phyloP scores from a whole-genome alignment of 495 filamentous ascomycete species.

The Xylaria flabelliformis region DNA sequence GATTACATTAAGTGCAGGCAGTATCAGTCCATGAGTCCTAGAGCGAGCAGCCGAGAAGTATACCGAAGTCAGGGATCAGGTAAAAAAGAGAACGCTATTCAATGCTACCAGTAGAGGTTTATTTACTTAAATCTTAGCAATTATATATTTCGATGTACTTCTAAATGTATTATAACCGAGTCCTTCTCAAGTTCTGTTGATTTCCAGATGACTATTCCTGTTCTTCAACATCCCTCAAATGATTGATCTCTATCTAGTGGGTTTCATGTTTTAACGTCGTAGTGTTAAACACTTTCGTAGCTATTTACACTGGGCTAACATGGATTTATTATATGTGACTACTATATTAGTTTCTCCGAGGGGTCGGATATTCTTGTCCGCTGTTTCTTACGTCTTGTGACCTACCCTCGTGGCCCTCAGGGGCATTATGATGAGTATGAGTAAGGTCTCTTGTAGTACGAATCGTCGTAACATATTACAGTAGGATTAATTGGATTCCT shows the following conservation, averaged over 20 bases:
- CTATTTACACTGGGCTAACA: background rate
- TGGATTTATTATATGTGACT: background rate
- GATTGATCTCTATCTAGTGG: too few species aligned
- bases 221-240: background rate
- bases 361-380: background rate
- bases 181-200: background rate
- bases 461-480: background rate
- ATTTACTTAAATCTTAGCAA: background rate
- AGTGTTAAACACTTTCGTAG: background rate
- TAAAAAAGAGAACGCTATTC: background rate
- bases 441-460: background rate
- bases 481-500: background rate
- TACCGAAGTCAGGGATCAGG: too few species aligned
- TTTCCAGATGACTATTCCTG: background rate
- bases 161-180: background rate
- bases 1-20: too few species aligned
- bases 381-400: background rate
- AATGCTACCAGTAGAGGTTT: background rate
- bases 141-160: background rate
- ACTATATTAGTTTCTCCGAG: background rate
- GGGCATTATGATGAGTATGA: background rate
- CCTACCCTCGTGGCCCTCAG: background rate
- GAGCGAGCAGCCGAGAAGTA: too few species aligned
- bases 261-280: background rate
- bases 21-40: too few species aligned